Conservation (phyloP, 2,329 filamentous ascomycete genomes). For the Helotiales sp. region DNA sequence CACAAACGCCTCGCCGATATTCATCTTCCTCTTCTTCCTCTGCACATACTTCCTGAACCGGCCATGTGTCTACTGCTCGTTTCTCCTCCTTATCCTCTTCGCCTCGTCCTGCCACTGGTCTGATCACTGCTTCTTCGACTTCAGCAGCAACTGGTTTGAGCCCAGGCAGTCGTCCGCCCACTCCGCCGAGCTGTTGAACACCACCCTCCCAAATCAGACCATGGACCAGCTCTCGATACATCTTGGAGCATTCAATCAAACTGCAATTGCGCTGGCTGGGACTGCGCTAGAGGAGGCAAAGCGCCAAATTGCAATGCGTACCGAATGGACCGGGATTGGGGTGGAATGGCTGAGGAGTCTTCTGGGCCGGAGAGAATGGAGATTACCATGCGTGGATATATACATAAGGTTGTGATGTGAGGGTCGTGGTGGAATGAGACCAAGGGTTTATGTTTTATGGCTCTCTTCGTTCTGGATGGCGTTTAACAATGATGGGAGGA, state of each 20-base stretch:
- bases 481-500: constrained; percentile 11
- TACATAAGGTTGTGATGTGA: constrained; percentile 78
- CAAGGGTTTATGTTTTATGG: constrained; percentile 10
- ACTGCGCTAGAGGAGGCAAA: constrained; percentile 68
- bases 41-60: constrained; percentile 96
- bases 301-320: constrained; percentile 53
- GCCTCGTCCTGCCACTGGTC: constrained; percentile 90
- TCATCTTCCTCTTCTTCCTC: constrained; percentile 87
- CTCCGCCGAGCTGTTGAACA: constrained; percentile 36
- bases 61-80: constrained; percentile 96
- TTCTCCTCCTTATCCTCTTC: constrained; percentile 93
- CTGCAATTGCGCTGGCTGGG: constrained; percentile 68
- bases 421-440: constrained; percentile 1
- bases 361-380: constrained; percentile 84
- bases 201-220: constrained; percentile 37
- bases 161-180: constrained; percentile 55
- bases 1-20: constrained; percentile 81
- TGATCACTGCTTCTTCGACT: constrained; percentile 91
- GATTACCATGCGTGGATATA: constrained; percentile 88
- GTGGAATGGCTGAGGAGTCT: constrained; percentile 86
- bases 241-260: constrained; percentile 64
- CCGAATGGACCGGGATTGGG: constrained; percentile 77
- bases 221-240: constrained; percentile 45
- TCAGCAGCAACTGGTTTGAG: constrained; percentile 89
- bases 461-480: constrained; percentile 9